Base-by-base conservation (phyloP, 176 grass and related monocot genomes). In the Chrysopogon serrulatus region DNA sequence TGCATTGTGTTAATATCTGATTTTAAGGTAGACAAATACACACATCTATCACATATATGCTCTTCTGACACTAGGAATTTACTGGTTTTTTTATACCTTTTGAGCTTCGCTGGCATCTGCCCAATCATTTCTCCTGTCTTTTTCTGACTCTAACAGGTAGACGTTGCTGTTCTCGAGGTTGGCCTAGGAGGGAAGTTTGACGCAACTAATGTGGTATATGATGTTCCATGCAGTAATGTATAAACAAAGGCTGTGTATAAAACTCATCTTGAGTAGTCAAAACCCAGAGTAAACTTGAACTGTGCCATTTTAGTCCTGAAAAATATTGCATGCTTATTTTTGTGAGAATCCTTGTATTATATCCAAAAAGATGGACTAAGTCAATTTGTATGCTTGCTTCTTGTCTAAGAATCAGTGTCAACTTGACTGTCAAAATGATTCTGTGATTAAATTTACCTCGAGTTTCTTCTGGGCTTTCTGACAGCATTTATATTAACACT, bases 121-220 rank as follows among this genome's bases (percentile, higher is more conserved):
- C 21, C 42, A 56, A 26, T 79, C 27, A 64, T 74, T 79, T 68
- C 35, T 16, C 28, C 7, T 77, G 69, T 40, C 30, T 16, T 78
- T 79, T 87, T 68, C 10, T 47, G 49, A 15, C 63, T 76, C 12
- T 75, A 88, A 71, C 85, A 98, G 96, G 93, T 98, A 32, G 96
- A 98, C 80, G 93, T 92, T 82, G 96, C 91, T 86, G 87, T 98
- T 95, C 89, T 98, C 0, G 96, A 98, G 79, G 96, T 98, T 98
- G 96, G 96, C 57, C 83, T 98, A 48, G 96, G 96, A 79, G 96
- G 96, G 53, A 98, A 88, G 74, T 98, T 95, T 82, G 96, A 98
- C 60, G 91, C 96, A 72, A 98, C 96, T 71, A 98, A 98, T 89
- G 91, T 93, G 92, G 96, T 95, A 78, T 10, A 86, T 88, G 23